phyloP scores from a whole-genome alignment of 2,329 filamentous ascomycete genomes.

The Diplodia intermedia region DNA sequence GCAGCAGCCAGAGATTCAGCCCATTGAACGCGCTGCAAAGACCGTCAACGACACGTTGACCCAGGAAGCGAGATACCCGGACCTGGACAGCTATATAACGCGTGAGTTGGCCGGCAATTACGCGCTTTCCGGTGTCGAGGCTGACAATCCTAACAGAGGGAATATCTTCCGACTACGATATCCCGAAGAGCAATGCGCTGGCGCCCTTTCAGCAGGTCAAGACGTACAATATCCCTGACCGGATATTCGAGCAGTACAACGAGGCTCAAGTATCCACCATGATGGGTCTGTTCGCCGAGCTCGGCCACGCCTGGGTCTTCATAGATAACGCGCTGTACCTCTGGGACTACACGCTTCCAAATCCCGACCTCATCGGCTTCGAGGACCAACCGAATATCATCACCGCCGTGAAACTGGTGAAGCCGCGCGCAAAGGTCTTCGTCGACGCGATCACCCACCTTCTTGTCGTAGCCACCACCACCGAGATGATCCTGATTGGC shows the following conservation, averaged over 20 bases:
- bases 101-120: constrained; percentile 64
- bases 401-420: constrained; percentile 85
- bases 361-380: constrained; percentile 88
- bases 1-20: constrained; percentile 52
- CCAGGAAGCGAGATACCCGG: constrained; percentile 81
- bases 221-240: constrained; percentile 88
- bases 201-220: constrained; percentile 87
- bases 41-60: constrained; percentile 82
- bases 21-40: constrained; percentile 78
- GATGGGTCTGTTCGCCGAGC: constrained; percentile 93
- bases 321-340: constrained; percentile 96
- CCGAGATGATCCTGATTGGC: constrained; percentile 86
- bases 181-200: constrained; percentile 73
- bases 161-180: constrained; percentile 88
- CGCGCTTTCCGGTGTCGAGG: constrained; percentile 2
- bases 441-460: constrained; percentile 84
- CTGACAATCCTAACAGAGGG: constrained; percentile 65
- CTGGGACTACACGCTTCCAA: constrained; percentile 96
- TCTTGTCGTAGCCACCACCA: constrained; percentile 84
- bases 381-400: constrained; percentile 90
- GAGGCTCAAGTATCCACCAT: constrained; percentile 83
- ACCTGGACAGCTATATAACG: constrained; percentile 86
- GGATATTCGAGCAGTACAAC: constrained; percentile 92
- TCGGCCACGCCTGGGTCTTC: constrained; percentile 93
- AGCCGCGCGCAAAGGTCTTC: constrained; percentile 87